phyloP scores from a whole-genome alignment of 2,329 filamentous ascomycete species.

The Claviceps paspali region DNA sequence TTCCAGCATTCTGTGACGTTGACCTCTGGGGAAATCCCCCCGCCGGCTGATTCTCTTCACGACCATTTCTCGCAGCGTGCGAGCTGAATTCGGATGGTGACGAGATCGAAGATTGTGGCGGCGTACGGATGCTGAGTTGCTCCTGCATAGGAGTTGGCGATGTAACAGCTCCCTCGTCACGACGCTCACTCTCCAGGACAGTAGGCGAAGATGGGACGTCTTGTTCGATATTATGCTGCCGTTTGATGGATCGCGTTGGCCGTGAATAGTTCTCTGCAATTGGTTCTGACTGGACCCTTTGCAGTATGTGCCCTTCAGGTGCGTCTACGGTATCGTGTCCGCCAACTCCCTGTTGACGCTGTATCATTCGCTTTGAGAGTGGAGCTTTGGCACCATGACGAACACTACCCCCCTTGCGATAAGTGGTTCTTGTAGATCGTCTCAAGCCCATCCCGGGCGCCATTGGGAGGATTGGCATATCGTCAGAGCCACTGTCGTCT shows the following conservation, averaged over 20 bases:
- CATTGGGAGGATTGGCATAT: slow-evolving; percentile 74
- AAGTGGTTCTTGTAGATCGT: slow-evolving; percentile 82
- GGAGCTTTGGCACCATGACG: slow-evolving; percentile 61
- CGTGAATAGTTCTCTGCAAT: slow-evolving; percentile 46
- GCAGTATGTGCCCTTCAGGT: slow-evolving; percentile 35
- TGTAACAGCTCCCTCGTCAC: slow-evolving; percentile 13
- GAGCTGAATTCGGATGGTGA: slow-evolving; percentile 40
- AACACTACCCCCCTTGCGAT: slow-evolving; percentile 71
- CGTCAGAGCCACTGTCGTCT: slow-evolving; percentile 38
- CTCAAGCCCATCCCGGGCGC: slow-evolving; percentile 66
- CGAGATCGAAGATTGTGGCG: slow-evolving; percentile 18
- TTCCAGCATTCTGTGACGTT: slow-evolving; percentile 34
- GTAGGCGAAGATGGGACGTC: slow-evolving; percentile 28
- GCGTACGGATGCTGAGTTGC: slow-evolving; percentile 19
- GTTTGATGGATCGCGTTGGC: slow-evolving; percentile 30
- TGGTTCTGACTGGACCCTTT: slow-evolving; percentile 57
- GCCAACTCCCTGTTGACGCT: slow-evolving; percentile 47
- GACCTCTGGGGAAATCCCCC: slow-evolving; percentile 35
- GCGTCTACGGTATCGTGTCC: slow-evolving; percentile 22
- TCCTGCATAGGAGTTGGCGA: slow-evolving; percentile 14
- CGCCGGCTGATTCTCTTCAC: slow-evolving; percentile 12
- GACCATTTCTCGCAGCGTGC: slow-evolving; percentile 26
- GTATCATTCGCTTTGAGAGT: slow-evolving; percentile 56
- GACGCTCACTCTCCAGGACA: slow-evolving; percentile 26
- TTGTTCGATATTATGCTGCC: slow-evolving; percentile 31